A percentile compares a stretch with the other conserved stretches of the same genome.
phyloP scores from a whole-genome alignment of 495 filamentous ascomycete species.

The Recurvomyces mirabilis region DNA sequence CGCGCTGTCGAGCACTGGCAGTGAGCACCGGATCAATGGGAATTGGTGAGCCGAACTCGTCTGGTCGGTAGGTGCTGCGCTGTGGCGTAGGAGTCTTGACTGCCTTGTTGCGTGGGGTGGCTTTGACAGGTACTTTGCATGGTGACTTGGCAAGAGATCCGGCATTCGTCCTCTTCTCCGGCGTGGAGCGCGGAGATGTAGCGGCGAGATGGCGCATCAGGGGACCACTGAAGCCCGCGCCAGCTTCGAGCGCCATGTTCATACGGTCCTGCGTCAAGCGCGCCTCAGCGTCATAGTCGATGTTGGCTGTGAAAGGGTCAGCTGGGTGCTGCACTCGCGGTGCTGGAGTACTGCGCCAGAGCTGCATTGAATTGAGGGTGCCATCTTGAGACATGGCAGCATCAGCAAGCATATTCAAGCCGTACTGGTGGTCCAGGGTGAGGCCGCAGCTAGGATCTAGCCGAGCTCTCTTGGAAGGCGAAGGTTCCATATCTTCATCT shows the following conservation, averaged over 20 bases:
- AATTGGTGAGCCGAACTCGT: not conserved
- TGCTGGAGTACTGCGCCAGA: too few relatives aligned
- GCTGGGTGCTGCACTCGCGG: too few relatives aligned
- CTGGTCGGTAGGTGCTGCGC: not conserved
- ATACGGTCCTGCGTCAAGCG: constrained; percentile 1
- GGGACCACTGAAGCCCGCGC: not conserved
- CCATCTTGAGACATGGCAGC: not conserved
- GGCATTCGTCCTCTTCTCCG: constrained; percentile 4
- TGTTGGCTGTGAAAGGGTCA: too few relatives aligned
- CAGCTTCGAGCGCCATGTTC: constrained; percentile 4
- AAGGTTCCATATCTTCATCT: not conserved
- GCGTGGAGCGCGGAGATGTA: constrained; percentile 4
- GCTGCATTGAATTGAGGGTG: constrained; percentile 8
- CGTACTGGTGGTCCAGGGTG: not conserved
- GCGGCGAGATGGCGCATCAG: too few relatives aligned
- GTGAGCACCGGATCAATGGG: constrained; percentile 1
- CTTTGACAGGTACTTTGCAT: constrained; percentile 7
- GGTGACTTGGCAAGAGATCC: constrained; percentile 14
- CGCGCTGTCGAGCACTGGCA: not conserved
- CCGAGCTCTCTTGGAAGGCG: constrained; percentile 4
- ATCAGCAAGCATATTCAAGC: constrained; percentile 2
- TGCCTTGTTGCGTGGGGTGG: not conserved
- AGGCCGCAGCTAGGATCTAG: not conserved
- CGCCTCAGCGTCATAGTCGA: not conserved
- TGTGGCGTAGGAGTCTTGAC: not conserved